Conservation (phyloP, 306 rosid species). For the Clitoria ternatea region DNA sequence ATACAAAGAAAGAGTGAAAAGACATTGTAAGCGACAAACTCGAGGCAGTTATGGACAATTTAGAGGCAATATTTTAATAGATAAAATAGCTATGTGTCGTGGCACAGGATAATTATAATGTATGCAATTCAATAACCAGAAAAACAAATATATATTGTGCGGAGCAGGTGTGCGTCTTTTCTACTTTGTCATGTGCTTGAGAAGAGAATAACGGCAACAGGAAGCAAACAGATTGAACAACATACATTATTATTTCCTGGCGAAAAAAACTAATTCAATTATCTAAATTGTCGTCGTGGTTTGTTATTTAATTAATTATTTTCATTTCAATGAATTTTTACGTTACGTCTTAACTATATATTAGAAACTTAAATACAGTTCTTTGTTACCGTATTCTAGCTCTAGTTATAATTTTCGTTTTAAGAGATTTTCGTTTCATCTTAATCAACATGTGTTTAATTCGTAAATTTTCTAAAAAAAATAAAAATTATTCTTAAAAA, state of each 20-base stretch:
- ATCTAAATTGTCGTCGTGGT: neutral
- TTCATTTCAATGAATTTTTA: neutral
- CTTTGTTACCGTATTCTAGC: too few species aligned
- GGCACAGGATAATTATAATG: neutral
- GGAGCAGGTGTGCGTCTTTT: conserved; percentile 26
- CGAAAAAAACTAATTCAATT: neutral
- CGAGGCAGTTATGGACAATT: conserved; percentile 21
- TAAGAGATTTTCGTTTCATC: too few species aligned
- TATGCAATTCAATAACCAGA: neutral
- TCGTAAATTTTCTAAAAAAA: too few species aligned
- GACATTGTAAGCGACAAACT: conserved; percentile 24
- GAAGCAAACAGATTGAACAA: neutral
- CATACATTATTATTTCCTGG: neutral
- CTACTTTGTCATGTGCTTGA: conserved; percentile 18
- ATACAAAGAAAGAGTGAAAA: conserved; percentile 18
- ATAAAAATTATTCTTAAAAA: too few species aligned
- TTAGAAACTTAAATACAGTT: too few species aligned
- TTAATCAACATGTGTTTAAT: too few species aligned
- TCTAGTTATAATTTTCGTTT: too few species aligned
- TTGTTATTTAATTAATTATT: neutral
- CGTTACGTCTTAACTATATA: too few species aligned
- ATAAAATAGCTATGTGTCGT: neutral
- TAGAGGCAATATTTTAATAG: conserved; percentile 4
- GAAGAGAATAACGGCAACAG: conserved; percentile 2
- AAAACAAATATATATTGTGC: neutral